Conservation (phyloP, 2,329 filamentous ascomycete species). For the Pseudogymnoascus sp. region DNA sequence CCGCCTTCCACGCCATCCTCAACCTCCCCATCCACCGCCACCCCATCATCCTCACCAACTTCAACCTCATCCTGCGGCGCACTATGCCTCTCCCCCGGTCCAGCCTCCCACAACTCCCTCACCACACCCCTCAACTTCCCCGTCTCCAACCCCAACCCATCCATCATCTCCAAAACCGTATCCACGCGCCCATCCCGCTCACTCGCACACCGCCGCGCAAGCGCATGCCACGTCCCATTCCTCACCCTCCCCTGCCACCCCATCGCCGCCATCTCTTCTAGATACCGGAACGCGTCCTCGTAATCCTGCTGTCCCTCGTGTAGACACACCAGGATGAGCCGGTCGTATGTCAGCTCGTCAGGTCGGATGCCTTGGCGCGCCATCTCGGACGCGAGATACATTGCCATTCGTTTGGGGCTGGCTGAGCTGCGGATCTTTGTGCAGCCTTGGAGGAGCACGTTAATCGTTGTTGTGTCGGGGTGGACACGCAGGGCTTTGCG, state of each 20-base stretch:
- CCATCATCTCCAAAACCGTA: neutral
- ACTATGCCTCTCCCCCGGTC: conserved; percentile 12
- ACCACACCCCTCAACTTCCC: conserved; percentile 2
- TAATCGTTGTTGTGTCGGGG: conserved; percentile 47
- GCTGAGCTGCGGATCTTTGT: conserved; percentile 23
- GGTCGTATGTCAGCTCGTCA: conserved; percentile 53
- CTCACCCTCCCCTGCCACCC: conserved; percentile 25
- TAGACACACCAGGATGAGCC: conserved; percentile 51
- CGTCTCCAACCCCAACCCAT: conserved; percentile 3
- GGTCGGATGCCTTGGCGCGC: conserved; percentile 46
- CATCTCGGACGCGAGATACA: conserved; percentile 58
- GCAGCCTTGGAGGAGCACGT: conserved; percentile 48
- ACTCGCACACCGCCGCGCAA: conserved; percentile 25
- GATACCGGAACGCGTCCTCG: conserved; percentile 42
- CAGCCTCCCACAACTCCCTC: neutral
- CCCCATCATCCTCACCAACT: neutral
- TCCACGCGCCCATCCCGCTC: conserved; percentile 28
- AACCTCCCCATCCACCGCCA: conserved; percentile 12
- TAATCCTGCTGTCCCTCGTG: conserved; percentile 32
- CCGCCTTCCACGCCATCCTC: too few relatives aligned
- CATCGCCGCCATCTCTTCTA: conserved; percentile 41
- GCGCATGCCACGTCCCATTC: conserved; percentile 11
- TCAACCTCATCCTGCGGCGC: conserved; percentile 9
- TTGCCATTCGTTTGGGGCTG: conserved; percentile 38
- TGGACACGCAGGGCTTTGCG: neutral